phyloP scores from a whole-genome alignment of 1,139 yeast genomes.

The Saccharomycopsis hybrid region DNA sequence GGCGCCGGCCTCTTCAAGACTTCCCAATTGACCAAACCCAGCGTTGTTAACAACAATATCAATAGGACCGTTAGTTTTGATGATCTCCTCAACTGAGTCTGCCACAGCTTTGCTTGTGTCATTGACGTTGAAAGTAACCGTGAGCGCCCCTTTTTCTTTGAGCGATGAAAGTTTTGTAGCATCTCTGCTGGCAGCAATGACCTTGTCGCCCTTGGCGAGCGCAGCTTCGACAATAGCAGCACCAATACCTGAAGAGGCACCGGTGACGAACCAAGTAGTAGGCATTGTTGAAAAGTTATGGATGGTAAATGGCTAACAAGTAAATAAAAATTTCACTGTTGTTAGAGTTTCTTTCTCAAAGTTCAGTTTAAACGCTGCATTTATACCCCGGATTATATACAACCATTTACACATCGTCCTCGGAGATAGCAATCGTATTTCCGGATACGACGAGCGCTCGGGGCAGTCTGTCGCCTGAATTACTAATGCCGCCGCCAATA shows the following conservation, averaged over 20 bases:
- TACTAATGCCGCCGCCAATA: too few species aligned
- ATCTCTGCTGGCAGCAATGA: background rate
- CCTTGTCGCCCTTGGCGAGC: slow-evolving; percentile 3
- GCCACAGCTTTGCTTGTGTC: background rate
- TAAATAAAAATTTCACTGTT: too few species aligned
- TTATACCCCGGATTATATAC: too few species aligned
- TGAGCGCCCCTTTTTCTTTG: background rate
- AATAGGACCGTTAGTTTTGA: background rate
- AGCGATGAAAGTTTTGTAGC: background rate
- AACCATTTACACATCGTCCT: too few species aligned
- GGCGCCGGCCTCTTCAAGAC: background rate
- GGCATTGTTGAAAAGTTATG: too few species aligned
- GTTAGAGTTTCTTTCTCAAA: too few species aligned
- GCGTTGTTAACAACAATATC: slow-evolving; percentile 3
- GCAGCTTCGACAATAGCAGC: slow-evolving; percentile 1
- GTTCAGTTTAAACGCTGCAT: too few species aligned
- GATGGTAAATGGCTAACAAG: too few species aligned
- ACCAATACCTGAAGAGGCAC: slow-evolving; percentile 1
- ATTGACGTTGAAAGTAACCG: slow-evolving; percentile 2
- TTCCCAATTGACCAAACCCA: slow-evolving; percentile 1
- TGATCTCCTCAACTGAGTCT: background rate
- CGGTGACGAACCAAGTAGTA: slow-evolving; percentile 5
- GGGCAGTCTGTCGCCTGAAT: too few species aligned
- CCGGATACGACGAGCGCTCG: too few species aligned
- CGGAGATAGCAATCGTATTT: too few species aligned